These are phyloP conservation scores for Schizosaccharomyces japonicus DNA, from an alignment of 805 yeast species.

Conservation along the genomic window DNA sequence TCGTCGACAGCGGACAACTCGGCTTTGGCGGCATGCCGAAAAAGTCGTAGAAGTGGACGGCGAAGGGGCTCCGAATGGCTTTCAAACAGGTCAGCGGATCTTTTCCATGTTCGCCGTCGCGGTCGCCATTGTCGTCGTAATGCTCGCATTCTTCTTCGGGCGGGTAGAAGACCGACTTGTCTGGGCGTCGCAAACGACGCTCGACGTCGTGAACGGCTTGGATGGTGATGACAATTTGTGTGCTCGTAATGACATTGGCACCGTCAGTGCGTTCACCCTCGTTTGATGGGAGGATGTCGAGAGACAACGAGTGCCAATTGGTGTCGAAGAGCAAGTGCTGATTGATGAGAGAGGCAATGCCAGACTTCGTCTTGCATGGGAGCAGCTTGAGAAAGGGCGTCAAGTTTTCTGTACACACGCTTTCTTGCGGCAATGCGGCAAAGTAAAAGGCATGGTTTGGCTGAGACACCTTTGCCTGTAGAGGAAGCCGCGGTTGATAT, in stretches of 20 bases:
- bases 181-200: slow-evolving; percentile 32
- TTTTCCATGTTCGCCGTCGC: neutral
- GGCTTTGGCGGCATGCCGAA: neutral
- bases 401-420: slow-evolving; percentile 86
- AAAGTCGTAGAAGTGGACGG: neutral
- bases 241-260: slow-evolving; percentile 39
- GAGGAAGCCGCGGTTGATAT: slow-evolving; percentile 4
- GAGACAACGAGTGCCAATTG: slow-evolving; percentile 80
- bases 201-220: slow-evolving; percentile 52
- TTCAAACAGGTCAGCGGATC: neutral
- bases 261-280: slow-evolving; percentile 11
- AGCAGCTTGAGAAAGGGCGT: slow-evolving; percentile 77
- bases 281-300: slow-evolving; percentile 47
- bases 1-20: neutral
- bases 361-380: slow-evolving; percentile 81
- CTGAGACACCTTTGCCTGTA: neutral
- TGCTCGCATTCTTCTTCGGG: neutral
- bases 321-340: slow-evolving; percentile 60
- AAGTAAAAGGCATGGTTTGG: slow-evolving; percentile 23
- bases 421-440: slow-evolving; percentile 83
- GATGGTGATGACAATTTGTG: slow-evolving; percentile 19
- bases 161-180: neutral
- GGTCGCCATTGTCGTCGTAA: too few species aligned
- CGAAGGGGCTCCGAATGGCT: neutral
- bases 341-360: slow-evolving; percentile 59